A percentile compares a stretch with the other conserved stretches of the same genome.
These are phyloP conservation scores for Solanum hybrid DNA, from an alignment of 305 asterid species.

Conservation along the genomic window DNA sequence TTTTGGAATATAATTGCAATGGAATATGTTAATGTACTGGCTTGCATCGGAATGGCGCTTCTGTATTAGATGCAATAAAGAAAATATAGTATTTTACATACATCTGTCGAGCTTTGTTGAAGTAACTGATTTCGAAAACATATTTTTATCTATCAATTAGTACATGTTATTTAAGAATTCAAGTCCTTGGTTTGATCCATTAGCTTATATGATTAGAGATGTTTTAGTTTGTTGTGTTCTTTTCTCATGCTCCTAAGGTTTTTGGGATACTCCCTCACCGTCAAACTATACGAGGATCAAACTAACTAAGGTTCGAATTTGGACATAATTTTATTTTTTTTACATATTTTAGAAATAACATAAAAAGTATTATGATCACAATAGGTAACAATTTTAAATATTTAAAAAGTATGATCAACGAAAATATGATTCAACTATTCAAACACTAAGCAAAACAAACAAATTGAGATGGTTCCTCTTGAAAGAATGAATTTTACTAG, in stretches of 20 bases:
- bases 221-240: neutral
- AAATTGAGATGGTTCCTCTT: neutral
- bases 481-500: neutral
- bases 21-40: slow-evolving; percentile 5
- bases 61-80: neutral
- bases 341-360: neutral
- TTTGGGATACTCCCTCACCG: neutral
- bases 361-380: neutral
- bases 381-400: neutral
- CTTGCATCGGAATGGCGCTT: neutral
- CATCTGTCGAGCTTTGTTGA: neutral
- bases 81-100: neutral
- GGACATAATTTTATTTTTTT: neutral
- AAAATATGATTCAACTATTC: neutral
- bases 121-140: neutral
- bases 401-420: neutral
- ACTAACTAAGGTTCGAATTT: neutral
- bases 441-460: neutral
- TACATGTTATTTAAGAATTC: neutral
- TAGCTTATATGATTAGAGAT: neutral
- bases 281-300: neutral
- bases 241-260: neutral
- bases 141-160: neutral
- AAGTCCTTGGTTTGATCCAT: neutral
- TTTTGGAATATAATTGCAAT: slow-evolving; percentile 7